Conservation (phyloP, 1,284 basidiomycete genomes). For the Moniliophthora roreri region DNA sequence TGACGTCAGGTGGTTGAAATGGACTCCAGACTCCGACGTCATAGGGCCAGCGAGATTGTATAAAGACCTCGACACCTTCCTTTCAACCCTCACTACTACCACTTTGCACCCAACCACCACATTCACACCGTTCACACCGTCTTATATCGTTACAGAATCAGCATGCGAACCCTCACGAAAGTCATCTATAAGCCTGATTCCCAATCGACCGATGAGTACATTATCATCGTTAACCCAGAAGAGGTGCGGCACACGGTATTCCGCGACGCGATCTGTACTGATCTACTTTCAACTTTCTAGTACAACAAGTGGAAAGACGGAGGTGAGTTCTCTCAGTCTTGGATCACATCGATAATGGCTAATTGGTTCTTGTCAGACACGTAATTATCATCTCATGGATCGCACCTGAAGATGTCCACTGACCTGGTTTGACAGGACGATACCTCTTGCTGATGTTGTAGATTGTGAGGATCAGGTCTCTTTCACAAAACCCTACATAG, state of each 20-base stretch:
- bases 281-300: conserved; percentile 34
- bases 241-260: conserved; percentile 46
- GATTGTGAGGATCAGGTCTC: conserved; percentile 57
- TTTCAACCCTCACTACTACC: not conserved
- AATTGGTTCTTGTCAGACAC: conserved; percentile 47
- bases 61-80: conserved; percentile 24
- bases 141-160: conserved; percentile 11
- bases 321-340: conserved; percentile 44
- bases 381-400: conserved; percentile 44
- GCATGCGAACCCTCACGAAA: conserved; percentile 61
- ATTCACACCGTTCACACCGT: conserved; percentile 12
- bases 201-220: conserved; percentile 70
- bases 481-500: conserved; percentile 2
- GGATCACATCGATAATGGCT: conserved; percentile 23
- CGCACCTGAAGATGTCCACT: conserved; percentile 18
- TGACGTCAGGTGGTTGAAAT: conserved; percentile 28
- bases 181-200: conserved; percentile 76
- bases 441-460: conserved; percentile 68
- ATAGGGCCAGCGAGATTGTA: conserved; percentile 26
- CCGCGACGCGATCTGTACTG: conserved; percentile 18
- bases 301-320: conserved; percentile 78
- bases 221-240: conserved; percentile 62
- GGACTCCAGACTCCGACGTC: conserved; percentile 31
- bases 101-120: conserved; percentile 1
- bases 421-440: conserved; percentile 42